These are phyloP conservation scores for Podaxis pistillaris DNA, from an alignment of 768 basidiomycete species.

Conservation along the genomic window DNA sequence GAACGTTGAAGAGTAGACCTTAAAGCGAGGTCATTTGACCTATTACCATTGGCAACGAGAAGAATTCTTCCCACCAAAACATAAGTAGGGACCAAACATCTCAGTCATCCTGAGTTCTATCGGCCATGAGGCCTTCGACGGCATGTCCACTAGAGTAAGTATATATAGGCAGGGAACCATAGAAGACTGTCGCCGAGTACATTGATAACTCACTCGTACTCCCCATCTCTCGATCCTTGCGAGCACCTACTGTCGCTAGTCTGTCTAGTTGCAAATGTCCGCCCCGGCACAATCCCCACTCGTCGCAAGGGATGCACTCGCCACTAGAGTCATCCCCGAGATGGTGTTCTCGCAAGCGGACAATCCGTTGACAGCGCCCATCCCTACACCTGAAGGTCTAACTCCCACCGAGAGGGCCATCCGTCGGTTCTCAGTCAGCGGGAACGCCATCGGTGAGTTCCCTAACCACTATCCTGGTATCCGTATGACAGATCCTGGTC, in stretches of 20 bases:
- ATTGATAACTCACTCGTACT: conserved; percentile 2
- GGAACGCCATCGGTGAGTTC: conserved; percentile 39
- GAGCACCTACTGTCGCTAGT: background rate
- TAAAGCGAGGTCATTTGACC: background rate
- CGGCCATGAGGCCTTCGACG: background rate
- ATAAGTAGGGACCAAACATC: background rate
- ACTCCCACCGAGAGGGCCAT: conserved; percentile 24
- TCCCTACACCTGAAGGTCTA: conserved; percentile 14
- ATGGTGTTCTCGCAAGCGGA: conserved; percentile 16
- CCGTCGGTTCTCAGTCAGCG: conserved; percentile 34
- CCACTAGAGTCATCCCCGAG: background rate
- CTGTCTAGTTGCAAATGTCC: background rate
- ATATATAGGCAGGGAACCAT: background rate
- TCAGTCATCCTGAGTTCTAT: background rate
- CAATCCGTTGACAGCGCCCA: conserved; percentile 18
- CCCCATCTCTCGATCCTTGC: too few species aligned
- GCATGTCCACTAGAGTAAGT: background rate
- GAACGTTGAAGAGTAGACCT: background rate
- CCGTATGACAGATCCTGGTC: background rate
- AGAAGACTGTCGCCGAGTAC: background rate
- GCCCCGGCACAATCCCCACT: background rate
- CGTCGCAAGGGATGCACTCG: background rate
- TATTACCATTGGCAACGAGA: background rate
- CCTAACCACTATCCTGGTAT: background rate
- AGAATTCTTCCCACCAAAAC: background rate